These are phyloP conservation scores for Barnettozyma hawaiiensis DNA, from an alignment of 1,139 yeast genomes.

Conservation along the genomic window DNA sequence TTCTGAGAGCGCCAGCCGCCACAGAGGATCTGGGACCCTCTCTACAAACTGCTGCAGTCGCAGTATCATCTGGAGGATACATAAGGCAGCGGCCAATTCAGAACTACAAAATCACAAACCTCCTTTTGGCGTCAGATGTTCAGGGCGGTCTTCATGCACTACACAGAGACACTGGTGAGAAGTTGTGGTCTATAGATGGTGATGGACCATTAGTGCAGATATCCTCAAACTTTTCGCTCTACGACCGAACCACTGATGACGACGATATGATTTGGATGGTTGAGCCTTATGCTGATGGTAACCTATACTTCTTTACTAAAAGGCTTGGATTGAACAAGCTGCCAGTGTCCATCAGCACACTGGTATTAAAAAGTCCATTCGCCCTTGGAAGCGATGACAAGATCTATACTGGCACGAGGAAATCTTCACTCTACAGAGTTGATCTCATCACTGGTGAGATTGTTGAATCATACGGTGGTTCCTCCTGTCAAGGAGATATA, in stretches of 20 bases:
- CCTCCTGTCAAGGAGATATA: slow-evolving; percentile 12
- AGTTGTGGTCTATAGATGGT: slow-evolving; percentile 70
- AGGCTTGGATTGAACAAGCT: slow-evolving; percentile 69
- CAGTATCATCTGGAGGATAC: neutral
- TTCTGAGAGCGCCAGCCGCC: slow-evolving; percentile 1
- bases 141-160: slow-evolving; percentile 88
- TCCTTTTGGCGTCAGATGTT: slow-evolving; percentile 66
- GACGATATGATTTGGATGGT: slow-evolving; percentile 63
- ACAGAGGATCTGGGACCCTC: neutral
- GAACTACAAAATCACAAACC: slow-evolving; percentile 18
- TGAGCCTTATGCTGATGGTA: slow-evolving; percentile 86
- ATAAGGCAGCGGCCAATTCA: slow-evolving; percentile 10
- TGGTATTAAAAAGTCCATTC: slow-evolving; percentile 82
- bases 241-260: slow-evolving; percentile 19
- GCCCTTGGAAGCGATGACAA: slow-evolving; percentile 76
- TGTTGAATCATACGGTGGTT: slow-evolving; percentile 75
- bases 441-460: slow-evolving; percentile 74
- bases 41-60: neutral
- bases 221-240: slow-evolving; percentile 21
- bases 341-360: slow-evolving; percentile 74
- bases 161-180: slow-evolving; percentile 68
- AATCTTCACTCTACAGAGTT: slow-evolving; percentile 69
- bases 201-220: slow-evolving; percentile 30
- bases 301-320: slow-evolving; percentile 79
- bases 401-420: slow-evolving; percentile 80